Percentiles rank a stretch among this genome's conserved stretches.
phyloP scores from a whole-genome alignment of 2,329 filamentous ascomycete genomes.

The Ophiocordyceps camponoti-saundersi region DNA sequence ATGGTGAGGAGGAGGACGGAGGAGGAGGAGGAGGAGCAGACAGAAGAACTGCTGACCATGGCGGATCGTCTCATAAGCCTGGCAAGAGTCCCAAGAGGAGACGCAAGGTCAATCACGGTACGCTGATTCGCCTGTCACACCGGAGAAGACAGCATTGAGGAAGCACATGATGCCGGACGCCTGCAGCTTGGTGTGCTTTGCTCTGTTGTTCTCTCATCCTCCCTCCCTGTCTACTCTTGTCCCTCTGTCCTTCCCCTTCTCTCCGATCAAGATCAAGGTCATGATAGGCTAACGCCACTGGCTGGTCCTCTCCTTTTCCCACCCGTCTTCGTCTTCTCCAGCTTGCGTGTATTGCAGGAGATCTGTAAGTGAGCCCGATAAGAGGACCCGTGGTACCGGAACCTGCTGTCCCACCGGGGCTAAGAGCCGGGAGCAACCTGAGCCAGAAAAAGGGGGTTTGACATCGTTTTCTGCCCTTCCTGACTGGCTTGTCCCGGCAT shows the following conservation, averaged over 20 bases:
- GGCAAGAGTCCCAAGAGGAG: constrained; percentile 60
- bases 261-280: not conserved
- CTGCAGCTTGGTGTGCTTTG: not conserved
- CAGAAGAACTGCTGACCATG: not conserved
- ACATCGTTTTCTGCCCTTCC: not conserved
- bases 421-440: not conserved
- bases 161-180: not conserved
- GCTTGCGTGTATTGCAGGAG: constrained; percentile 79
- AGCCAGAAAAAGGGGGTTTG: not conserved
- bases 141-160: not conserved
- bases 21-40: not conserved
- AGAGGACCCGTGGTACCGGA: not conserved
- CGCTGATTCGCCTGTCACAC: constrained; percentile 15
- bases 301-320: not conserved
- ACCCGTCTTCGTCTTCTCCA: constrained; percentile 38
- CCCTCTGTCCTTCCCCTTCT: not conserved
- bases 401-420: not conserved
- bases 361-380: constrained; percentile 51
- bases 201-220: constrained; percentile 2
- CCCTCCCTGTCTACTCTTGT: not conserved
- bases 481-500: not conserved
- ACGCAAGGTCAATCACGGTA: constrained; percentile 82
- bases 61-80: not conserved
- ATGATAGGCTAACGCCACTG: constrained; percentile 1
- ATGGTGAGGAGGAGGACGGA: constrained; percentile 1